Evolutionary conservation across 129 eudicot genomes (phyloP), one percentile per base, ranked within the genome.

Genomic region (Gnaphalium uliginosum): DNA sequence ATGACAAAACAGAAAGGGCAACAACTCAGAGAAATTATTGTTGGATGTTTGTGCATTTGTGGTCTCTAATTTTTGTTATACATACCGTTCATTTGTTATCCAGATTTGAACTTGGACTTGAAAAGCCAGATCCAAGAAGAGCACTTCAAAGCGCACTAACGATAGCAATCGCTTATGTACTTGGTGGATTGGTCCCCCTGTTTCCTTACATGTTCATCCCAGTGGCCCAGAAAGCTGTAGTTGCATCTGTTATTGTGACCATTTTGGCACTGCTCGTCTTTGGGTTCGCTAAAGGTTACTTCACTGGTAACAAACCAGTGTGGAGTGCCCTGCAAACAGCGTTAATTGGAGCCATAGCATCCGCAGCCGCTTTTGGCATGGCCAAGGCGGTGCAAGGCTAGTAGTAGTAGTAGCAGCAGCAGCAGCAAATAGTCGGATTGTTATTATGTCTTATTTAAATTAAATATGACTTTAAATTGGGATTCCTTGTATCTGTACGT

Each of bases 301-400:
- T 88, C 73, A 93, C 96, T 0, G 97, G 97, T 8, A 78, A 61
- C 83, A 88, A 77, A 27, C 96, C 97, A 0, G 3, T 93, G 8
- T 75, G 51, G 85, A 90, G 96, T 17, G 96, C 96, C 57, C 35
- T 93, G 9, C 88, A 93, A 66, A 93, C 97, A 24, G 89, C 96
- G 8, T 66, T 93, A 6, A 90, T 90, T 30, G 98, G 96, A 75
- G 97, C 93, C 72, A 58, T 90, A 29, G 96, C 96, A 18, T 93
- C 98, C 54, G 97, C 98, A 64, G 98, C 97, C 60, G 98, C 98
- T 66, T 93, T 81, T 74, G 98, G 96, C 79, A 80, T 93, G 90
- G 98, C 98, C 41, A 93, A 93, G 85, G 83, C 80, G 29, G 88
- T 93, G 7, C 96, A 86, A 82, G 83, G 89, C 67, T 86, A 75